Conservation (phyloP, 495 filamentous ascomycete genomes). For the Lepraria neglecta region DNA sequence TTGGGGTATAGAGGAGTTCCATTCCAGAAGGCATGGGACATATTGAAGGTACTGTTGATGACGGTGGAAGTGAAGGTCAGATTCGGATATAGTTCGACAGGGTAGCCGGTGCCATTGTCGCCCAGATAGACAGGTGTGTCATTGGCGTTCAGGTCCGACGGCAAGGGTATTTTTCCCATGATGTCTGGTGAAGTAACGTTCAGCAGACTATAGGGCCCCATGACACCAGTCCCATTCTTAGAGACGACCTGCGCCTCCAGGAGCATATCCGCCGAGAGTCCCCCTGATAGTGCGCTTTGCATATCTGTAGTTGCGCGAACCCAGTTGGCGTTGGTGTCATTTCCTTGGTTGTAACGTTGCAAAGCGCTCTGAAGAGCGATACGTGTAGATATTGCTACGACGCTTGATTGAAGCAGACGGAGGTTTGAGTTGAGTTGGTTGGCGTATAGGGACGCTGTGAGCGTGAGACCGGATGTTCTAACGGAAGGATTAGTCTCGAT, state of each 20-base stretch:
- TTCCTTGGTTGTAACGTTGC: constrained; percentile 49
- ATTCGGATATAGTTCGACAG: constrained; percentile 65
- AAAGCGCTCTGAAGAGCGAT: constrained; percentile 60
- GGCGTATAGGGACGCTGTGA: constrained; percentile 81
- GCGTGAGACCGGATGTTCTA: constrained; percentile 52
- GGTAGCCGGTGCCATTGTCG: constrained; percentile 55
- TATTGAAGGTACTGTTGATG: constrained; percentile 34
- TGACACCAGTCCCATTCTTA: constrained; percentile 51
- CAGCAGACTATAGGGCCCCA: constrained; percentile 43
- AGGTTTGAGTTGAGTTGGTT: constrained; percentile 71
- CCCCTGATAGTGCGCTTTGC: constrained; percentile 50
- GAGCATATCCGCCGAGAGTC: constrained; percentile 45
- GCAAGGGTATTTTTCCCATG: constrained; percentile 46
- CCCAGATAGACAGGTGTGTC: constrained; percentile 54
- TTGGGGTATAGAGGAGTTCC: constrained; percentile 48
- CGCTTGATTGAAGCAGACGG: constrained; percentile 63
- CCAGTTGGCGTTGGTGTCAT: constrained; percentile 50
- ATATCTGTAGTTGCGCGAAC: constrained; percentile 49
- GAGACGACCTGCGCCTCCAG: constrained; percentile 64
- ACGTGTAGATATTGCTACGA: constrained; percentile 59
- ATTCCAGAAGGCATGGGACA: constrained; percentile 36
- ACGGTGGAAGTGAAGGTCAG: constrained; percentile 51
- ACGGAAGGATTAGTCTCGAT: neutral
- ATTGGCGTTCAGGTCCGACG: constrained; percentile 46
- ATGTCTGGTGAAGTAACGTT: constrained; percentile 50